Conservation (phyloP, 495 filamentous ascomycete species). For the Aspergillus egyptiacus region DNA sequence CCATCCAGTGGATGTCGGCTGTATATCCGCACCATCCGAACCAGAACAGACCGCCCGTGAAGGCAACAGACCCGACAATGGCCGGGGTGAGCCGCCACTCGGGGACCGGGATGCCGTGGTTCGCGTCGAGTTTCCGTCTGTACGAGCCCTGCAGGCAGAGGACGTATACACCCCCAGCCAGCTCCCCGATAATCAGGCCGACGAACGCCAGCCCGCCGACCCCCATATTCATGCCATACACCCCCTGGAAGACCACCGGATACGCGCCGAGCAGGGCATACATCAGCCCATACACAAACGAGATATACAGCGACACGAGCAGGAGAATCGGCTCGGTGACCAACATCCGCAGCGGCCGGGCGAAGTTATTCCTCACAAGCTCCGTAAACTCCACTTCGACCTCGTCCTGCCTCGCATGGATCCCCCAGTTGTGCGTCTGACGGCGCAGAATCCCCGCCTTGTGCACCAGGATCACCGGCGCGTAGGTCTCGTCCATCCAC, state of each 20-base stretch:
- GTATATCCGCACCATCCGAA: conserved; percentile 39
- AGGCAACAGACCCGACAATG: conserved; percentile 44
- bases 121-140: conserved; percentile 25
- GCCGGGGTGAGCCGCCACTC: conserved; percentile 42
- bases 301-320: conserved; percentile 41
- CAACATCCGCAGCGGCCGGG: conserved; percentile 39
- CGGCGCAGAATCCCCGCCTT: conserved; percentile 38
- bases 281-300: conserved; percentile 42
- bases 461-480: conserved; percentile 31
- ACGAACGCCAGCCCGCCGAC: conserved; percentile 35
- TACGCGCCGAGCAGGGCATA: conserved; percentile 43
- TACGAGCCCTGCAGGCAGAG: conserved; percentile 28
- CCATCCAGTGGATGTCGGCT: conserved; percentile 31
- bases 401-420: conserved; percentile 46
- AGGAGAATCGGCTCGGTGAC: conserved; percentile 43
- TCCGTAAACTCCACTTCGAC: conserved; percentile 34
- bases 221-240: conserved; percentile 33
- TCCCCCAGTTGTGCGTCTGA: conserved; percentile 39
- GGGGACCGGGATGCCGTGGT: conserved; percentile 29
- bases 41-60: conserved; percentile 53
- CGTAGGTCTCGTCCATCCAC: conserved; percentile 36
- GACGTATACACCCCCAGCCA: conserved; percentile 26
- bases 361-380: conserved; percentile 38
- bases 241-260: conserved; percentile 34
- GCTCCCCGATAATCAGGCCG: conserved; percentile 31